Percentiles rank a stretch among this genome's conserved stretches.
Conservation (phyloP, 768 basidiomycete species). For the Lactarius indigo region DNA sequence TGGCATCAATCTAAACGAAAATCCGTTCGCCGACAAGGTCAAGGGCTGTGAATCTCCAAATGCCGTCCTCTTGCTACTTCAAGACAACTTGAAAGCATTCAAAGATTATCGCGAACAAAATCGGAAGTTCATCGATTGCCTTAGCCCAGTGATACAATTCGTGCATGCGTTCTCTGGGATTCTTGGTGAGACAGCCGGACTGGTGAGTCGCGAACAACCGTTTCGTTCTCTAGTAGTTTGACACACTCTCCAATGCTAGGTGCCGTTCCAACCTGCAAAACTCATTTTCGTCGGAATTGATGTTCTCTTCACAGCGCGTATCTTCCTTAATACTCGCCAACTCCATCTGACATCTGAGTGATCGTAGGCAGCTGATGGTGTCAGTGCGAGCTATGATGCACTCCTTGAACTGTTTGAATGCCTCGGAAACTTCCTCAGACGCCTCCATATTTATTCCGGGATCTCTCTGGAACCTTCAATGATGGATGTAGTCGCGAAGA, state of each 20-base stretch:
- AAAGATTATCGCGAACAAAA: constrained; percentile 1
- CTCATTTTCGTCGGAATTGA: not conserved
- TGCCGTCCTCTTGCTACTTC: not conserved
- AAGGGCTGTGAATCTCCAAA: not conserved
- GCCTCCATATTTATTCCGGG: not conserved
- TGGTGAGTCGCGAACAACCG: not conserved
- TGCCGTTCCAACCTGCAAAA: not conserved
- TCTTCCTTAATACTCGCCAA: not conserved
- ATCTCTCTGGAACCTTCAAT: not conserved
- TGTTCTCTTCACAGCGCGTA: not conserved
- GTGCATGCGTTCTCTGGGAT: not conserved
- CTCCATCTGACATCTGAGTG: not conserved
- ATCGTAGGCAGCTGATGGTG: not conserved
- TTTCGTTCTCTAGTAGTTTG: not conserved
- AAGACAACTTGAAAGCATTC: not conserved
- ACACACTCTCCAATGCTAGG: not conserved
- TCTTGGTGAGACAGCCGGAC: not conserved
- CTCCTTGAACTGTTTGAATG: constrained; percentile 10
- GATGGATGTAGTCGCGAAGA: constrained; percentile 5
- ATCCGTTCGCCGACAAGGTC: not conserved
- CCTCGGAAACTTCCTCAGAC: constrained; percentile 3
- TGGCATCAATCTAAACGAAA: not conserved
- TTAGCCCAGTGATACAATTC: not conserved
- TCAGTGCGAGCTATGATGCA: constrained; percentile 14
- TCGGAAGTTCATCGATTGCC: not conserved